Conservation (phyloP, 495 filamentous ascomycete genomes). For the Penicillium coffeae region DNA sequence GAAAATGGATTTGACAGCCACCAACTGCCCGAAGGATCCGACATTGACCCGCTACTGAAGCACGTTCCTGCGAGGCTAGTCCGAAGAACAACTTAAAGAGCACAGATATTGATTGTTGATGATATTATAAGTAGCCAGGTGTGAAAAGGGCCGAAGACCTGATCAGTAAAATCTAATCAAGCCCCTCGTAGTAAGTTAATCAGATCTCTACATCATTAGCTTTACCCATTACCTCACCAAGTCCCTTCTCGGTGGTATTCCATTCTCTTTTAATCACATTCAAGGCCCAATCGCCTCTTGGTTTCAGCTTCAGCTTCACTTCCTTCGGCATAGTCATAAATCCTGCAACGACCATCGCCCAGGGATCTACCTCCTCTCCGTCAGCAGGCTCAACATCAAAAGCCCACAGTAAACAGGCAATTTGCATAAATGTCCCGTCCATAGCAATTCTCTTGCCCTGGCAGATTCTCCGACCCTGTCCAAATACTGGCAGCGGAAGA, state of each 20-base stretch:
- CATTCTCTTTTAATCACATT: constrained; percentile 14
- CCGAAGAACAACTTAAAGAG: too few species aligned
- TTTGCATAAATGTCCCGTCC: constrained; percentile 25
- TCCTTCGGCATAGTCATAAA: constrained; percentile 27
- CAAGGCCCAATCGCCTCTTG: constrained; percentile 19
- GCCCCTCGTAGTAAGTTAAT: too few species aligned
- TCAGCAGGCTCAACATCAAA: constrained; percentile 23
- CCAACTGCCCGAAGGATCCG: too few species aligned
- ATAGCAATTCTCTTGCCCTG: constrained; percentile 28
- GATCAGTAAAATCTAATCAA: too few species aligned
- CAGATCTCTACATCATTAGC: background rate
- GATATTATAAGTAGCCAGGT: too few species aligned
- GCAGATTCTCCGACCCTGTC: constrained; percentile 28
- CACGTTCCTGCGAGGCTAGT: too few species aligned
- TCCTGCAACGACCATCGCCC: constrained; percentile 26
- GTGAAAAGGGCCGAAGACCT: too few species aligned
- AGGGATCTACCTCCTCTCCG: constrained; percentile 25
- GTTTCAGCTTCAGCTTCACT: constrained; percentile 17
- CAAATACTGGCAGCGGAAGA: constrained; percentile 29
- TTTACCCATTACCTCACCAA: constrained; percentile 8
- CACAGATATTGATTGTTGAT: too few species aligned
- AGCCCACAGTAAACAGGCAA: constrained; percentile 27
- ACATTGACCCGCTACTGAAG: too few species aligned
- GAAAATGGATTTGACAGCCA: too few species aligned
- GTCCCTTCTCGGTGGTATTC: constrained; percentile 9